phyloP scores from a whole-genome alignment of 306 rosid genomes.

The Cucumis cinereus region DNA sequence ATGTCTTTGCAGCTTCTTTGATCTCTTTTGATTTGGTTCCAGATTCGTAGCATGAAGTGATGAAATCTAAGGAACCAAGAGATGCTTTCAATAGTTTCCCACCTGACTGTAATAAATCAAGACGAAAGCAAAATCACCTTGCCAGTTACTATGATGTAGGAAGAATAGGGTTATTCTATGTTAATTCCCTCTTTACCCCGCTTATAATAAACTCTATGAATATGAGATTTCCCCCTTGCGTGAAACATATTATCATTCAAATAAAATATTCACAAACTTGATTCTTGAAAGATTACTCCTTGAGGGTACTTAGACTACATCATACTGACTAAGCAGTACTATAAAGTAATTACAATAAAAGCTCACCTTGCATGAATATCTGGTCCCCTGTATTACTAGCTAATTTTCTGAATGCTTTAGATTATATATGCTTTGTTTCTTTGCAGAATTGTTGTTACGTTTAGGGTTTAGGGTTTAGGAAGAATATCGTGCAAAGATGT shows the following conservation, averaged over 20 bases:
- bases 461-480: background rate
- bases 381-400: background rate
- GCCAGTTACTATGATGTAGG: background rate
- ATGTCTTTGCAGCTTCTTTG: slow-evolving; percentile 67
- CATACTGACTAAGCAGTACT: background rate
- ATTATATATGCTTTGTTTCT: background rate
- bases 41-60: slow-evolving; percentile 62
- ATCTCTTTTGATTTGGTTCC: slow-evolving; percentile 53
- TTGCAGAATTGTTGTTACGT: background rate
- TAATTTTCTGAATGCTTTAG: background rate
- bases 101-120: slow-evolving; percentile 44
- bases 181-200: too few relatives aligned
- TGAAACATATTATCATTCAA: too few relatives aligned
- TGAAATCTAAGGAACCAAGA: slow-evolving; percentile 91
- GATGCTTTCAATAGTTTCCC: slow-evolving; percentile 56
- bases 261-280: too few relatives aligned
- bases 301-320: too few relatives aligned
- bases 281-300: too few relatives aligned
- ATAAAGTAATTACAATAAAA: background rate
- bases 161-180: too few relatives aligned
- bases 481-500: background rate
- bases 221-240: too few relatives aligned
- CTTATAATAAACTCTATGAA: too few relatives aligned
- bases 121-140: slow-evolving; percentile 21
- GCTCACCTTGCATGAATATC: background rate